Evolutionary conservation across 257 asterid genomes (phyloP).

Genomic region (Anisodus acutangulus): DNA sequence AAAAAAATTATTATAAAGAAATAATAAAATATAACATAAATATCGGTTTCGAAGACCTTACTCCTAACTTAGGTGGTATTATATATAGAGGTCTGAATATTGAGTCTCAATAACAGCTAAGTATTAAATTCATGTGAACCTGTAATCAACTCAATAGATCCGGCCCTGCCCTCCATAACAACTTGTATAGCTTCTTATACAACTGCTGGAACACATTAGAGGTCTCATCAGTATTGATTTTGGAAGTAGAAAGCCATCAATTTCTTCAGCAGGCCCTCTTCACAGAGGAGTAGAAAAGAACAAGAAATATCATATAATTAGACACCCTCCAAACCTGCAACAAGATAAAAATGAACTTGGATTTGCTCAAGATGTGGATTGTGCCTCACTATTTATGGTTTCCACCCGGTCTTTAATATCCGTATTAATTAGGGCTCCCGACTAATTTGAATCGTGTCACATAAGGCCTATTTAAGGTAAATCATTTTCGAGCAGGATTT

Average conservation of each 20-base stretch:
- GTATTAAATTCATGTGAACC: neutral
- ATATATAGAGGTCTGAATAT: too few species aligned
- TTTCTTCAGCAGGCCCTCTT: neutral
- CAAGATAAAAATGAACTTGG: neutral
- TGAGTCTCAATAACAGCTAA: too few species aligned
- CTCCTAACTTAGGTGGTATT: too few species aligned
- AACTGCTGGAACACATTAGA: neutral
- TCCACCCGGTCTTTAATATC: too few species aligned
- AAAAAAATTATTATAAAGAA: too few species aligned
- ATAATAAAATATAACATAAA: too few species aligned
- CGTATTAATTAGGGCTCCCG: too few species aligned
- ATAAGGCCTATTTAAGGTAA: too few species aligned
- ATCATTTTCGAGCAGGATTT: too few species aligned
- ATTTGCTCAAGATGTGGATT: conserved; percentile 1
- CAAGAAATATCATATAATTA: neutral
- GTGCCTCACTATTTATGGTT: neutral
- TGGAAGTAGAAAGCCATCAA: neutral
- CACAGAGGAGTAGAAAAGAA: neutral
- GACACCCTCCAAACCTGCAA: neutral
- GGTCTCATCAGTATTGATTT: neutral
- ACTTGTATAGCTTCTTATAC: neutral
- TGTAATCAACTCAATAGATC: neutral
- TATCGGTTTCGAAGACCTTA: too few species aligned
- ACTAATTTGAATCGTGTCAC: too few species aligned
- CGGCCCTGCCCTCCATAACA: too few species aligned